Evolutionary conservation across 2,329 filamentous ascomycete species (phyloP), one percentile per base, ranked within the genome.

Genomic region (Pezicula radicicola): DNA sequence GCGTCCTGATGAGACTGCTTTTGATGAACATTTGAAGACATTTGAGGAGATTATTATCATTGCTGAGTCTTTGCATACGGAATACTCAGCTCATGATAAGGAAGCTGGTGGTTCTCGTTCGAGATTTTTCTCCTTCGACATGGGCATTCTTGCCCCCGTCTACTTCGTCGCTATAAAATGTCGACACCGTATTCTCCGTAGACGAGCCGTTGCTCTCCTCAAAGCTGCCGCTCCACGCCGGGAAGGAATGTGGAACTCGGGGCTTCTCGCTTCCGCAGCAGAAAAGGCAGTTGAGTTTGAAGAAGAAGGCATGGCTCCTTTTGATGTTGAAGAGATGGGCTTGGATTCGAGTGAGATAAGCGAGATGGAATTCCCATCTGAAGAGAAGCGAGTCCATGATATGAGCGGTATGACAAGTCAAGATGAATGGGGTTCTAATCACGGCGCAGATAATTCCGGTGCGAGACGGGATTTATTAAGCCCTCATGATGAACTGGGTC

Each of bases 111-210:
- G 4, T 9, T 13, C 42, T 5, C 42, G 19, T 16, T 43, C 41
- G 25, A 19, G 42, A 8, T 45, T 27, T 28, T 76, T 76, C 35
- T 68, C 65, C 6, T 76, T 75, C 43, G 72, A 75, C 37, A 73
- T 71, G 12, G 71, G 73, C 18, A 49, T 75, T 0, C 64, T 75
- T 25, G 68, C 72, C 0, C 69, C 72, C 1, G 56, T 77, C 1
- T 75, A 73, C 56, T 76, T 71, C 55, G 68, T 70, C 6, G 67
- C 63, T 1, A 58, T 40, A 3, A 47, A 28, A 18, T 51, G 45
- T 12, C 46, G 39, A 2, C 18, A 42, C 10, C 33, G 15, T 5
- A 16, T 8, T 3, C 16, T 56, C 21, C 43, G 43, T 10, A 16
- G 10, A 25, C 33, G 46, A 16, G 49, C 51, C 10, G n/a, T 46